Evolutionary conservation across 768 basidiomycete species (phyloP).

Genomic region (Agaricus subrufescens): DNA sequence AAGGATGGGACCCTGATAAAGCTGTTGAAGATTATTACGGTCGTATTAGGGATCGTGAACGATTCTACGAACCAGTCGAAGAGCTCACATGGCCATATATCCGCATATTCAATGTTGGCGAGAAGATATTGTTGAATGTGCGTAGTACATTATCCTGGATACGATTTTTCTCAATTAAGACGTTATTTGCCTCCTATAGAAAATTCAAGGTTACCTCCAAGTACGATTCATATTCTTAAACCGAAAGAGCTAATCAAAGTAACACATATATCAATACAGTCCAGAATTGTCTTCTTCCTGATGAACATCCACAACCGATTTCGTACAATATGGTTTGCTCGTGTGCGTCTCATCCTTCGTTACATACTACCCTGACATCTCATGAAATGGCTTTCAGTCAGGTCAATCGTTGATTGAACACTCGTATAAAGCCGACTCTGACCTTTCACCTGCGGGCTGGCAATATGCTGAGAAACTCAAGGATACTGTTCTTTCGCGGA

Average conservation of each 20-base stretch:
- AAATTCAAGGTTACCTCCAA: constrained; percentile 87
- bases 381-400: constrained; percentile 47
- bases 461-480: constrained; percentile 89
- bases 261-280: constrained; percentile 36
- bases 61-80: constrained; percentile 85
- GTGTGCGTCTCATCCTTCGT: constrained; percentile 48
- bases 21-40: constrained; percentile 90
- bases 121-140: constrained; percentile 93
- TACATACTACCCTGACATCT: background rate
- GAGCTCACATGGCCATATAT: constrained; percentile 92
- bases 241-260: background rate
- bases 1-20: constrained; percentile 86
- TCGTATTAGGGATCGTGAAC: constrained; percentile 86
- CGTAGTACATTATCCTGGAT: constrained; percentile 17
- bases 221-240: constrained; percentile 27
- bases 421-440: constrained; percentile 97
- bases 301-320: constrained; percentile 98
- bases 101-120: constrained; percentile 93
- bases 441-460: constrained; percentile 92
- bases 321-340: constrained; percentile 93
- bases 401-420: constrained; percentile 99
- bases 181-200: constrained; percentile 29
- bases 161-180: background rate
- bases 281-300: constrained; percentile 94
- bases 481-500: constrained; percentile 83